These are phyloP conservation scores for Xylaria sp. DNA, from an alignment of 2,329 filamentous ascomycete genomes.

Conservation along the genomic window DNA sequence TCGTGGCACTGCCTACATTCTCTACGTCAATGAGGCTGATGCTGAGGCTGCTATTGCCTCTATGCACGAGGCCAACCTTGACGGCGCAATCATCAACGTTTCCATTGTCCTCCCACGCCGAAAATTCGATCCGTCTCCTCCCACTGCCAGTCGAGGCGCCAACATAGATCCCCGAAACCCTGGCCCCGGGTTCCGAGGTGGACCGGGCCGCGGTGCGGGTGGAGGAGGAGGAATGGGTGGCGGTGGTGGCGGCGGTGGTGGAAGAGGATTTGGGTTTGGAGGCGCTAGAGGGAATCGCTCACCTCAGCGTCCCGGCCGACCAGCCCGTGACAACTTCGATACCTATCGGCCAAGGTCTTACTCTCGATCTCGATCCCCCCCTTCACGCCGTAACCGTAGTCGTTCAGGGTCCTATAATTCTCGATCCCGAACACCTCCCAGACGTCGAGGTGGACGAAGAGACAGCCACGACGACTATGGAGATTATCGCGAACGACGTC, in stretches of 20 bases:
- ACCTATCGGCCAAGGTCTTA: constrained; percentile 69
- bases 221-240: constrained; percentile 40
- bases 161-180: constrained; percentile 67
- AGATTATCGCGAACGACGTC: constrained; percentile 52
- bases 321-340: constrained; percentile 56
- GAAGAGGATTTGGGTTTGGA: constrained; percentile 43
- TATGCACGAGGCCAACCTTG: constrained; percentile 97
- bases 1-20: constrained; percentile 91
- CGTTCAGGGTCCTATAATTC: constrained; percentile 47
- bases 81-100: constrained; percentile 84
- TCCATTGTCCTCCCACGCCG: constrained; percentile 87
- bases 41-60: constrained; percentile 91
- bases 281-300: constrained; percentile 48
- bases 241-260: constrained; percentile 52
- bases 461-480: constrained; percentile 50
- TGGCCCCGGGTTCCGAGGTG: constrained; percentile 49
- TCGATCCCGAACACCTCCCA: constrained; percentile 51
- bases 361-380: constrained; percentile 58
- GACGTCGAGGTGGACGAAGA: constrained; percentile 48
- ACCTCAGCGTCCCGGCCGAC: constrained; percentile 41
- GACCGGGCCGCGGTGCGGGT: constrained; percentile 50
- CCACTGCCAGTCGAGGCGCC: constrained; percentile 71
- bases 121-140: constrained; percentile 83
- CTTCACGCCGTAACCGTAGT: constrained; percentile 48
- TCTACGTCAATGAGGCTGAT: constrained; percentile 79